phyloP scores from a whole-genome alignment of 805 yeast genomes.

The Saturnispora sekii region DNA sequence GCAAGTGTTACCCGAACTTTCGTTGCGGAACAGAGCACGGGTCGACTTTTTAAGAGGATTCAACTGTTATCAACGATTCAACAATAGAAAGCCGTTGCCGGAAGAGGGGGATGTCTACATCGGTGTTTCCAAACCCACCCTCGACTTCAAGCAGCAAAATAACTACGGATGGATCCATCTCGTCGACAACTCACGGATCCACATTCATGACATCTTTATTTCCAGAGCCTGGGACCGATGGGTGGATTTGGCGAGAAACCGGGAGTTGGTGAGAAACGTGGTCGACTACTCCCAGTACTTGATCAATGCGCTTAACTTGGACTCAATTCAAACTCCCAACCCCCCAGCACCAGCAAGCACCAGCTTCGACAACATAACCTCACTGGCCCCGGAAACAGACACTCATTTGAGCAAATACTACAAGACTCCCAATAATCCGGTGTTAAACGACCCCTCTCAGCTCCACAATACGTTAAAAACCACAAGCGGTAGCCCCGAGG shows the following conservation, averaged over 20 bases:
- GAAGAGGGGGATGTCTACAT: constrained; percentile 9
- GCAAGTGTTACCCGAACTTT: constrained; percentile 59
- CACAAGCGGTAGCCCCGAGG: background rate
- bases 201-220: constrained; percentile 25
- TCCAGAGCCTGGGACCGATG: constrained; percentile 11
- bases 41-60: constrained; percentile 53
- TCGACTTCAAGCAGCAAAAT: constrained; percentile 1
- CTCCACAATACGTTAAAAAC: background rate
- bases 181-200: constrained; percentile 16
- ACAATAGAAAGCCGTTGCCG: constrained; percentile 14
- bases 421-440: constrained; percentile 1
- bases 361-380: constrained; percentile 1
- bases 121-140: constrained; percentile 8
- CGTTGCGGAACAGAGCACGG: constrained; percentile 52
- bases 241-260: constrained; percentile 5
- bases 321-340: constrained; percentile 1
- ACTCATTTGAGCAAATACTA: constrained; percentile 3
- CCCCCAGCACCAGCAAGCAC: too few species aligned
- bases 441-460: background rate
- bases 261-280: constrained; percentile 12
- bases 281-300: constrained; percentile 16
- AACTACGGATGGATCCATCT: constrained; percentile 13
- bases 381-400: constrained; percentile 3
- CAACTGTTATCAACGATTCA: constrained; percentile 46
- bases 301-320: constrained; percentile 11